Percentiles rank a stretch among this genome's conserved stretches.
phyloP scores from a whole-genome alignment of 257 asterid species.

The Fraxinus cuspidata region DNA sequence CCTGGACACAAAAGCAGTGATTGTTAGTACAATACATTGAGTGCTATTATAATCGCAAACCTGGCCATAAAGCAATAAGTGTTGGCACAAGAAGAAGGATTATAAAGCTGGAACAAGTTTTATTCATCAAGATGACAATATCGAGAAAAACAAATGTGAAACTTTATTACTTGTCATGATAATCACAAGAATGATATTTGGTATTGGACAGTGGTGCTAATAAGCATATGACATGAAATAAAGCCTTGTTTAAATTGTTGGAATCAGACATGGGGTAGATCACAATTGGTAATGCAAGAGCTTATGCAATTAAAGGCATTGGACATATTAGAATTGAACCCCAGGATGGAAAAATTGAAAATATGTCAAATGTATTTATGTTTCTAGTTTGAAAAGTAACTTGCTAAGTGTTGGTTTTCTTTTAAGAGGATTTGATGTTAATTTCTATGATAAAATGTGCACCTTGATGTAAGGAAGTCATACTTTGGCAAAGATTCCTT shows the following conservation, averaged over 20 bases:
- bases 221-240: background rate
- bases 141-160: background rate
- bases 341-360: background rate
- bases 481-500: background rate
- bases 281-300: background rate
- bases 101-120: background rate
- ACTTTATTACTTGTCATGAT: background rate
- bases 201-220: background rate
- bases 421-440: background rate
- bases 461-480: background rate
- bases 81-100: background rate
- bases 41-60: too few species aligned
- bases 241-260: background rate
- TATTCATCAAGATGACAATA: background rate
- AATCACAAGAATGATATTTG: too few species aligned
- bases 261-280: background rate
- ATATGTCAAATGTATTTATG: background rate
- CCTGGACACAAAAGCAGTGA: background rate
- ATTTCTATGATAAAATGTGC: background rate
- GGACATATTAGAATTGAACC: background rate
- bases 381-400: background rate
- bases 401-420: background rate
- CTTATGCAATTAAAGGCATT: background rate
- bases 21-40: too few species aligned
- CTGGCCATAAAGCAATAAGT: too few species aligned